A percentile compares a stretch with the other conserved stretches of the same genome.
phyloP scores from a whole-genome alignment of 441 rosid species.

The Pelargonium australe region DNA sequence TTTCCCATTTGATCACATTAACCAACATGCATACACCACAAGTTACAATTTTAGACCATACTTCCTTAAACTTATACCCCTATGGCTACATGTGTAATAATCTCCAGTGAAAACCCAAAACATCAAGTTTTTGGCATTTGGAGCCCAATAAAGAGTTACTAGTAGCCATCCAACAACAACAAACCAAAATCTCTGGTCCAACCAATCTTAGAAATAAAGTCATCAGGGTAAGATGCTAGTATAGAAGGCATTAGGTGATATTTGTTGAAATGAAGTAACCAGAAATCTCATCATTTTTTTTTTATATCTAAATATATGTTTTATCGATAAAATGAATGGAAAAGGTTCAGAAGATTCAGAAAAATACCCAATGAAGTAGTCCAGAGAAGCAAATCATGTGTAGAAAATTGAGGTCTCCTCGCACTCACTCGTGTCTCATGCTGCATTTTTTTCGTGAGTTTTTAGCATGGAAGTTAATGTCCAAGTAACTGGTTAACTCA shows the following conservation, averaged over 20 bases:
- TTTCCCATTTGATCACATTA: not conserved
- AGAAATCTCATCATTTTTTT: too few relatives aligned
- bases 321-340: not conserved
- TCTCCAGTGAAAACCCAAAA: not conserved
- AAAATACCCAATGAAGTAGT: not conserved
- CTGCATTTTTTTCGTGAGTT: too few relatives aligned
- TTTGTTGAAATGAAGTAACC: too few relatives aligned
- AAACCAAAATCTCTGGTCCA: not conserved
- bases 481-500: not conserved
- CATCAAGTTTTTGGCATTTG: not conserved
- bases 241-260: not conserved
- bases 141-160: not conserved
- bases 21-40: not conserved
- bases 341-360: too few relatives aligned
- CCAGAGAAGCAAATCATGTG: not conserved
- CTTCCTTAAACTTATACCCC: not conserved
- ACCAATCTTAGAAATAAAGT: too few relatives aligned
- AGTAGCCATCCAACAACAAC: not conserved
- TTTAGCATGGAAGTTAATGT: not conserved
- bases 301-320: too few relatives aligned
- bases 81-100: not conserved
- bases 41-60: not conserved
- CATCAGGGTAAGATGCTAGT: too few relatives aligned
- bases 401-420: not conserved
- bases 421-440: not conserved